Evolutionary conservation across 2,329 filamentous ascomycete species (phyloP).

Genomic region (Eurotiales sp.): DNA sequence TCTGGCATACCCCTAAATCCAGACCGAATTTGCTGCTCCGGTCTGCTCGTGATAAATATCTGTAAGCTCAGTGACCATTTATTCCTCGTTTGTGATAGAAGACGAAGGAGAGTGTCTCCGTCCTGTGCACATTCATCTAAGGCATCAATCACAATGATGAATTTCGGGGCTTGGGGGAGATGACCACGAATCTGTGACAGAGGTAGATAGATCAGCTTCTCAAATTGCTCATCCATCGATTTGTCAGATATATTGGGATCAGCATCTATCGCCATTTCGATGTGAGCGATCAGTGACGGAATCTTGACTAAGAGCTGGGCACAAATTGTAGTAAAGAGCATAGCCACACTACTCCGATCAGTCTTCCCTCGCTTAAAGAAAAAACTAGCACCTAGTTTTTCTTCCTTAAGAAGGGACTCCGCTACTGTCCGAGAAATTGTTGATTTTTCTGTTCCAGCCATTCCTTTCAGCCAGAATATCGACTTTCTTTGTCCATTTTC

Average conservation of each 20-base stretch:
- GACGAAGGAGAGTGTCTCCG: too few species aligned
- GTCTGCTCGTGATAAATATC: constrained; percentile 30
- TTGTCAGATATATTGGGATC: constrained; percentile 25
- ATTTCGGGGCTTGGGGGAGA: neutral
- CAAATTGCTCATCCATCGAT: constrained; percentile 25
- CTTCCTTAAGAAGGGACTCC: too few species aligned
- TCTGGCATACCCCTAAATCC: constrained; percentile 15
- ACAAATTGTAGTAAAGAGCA: constrained; percentile 37
- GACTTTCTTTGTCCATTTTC: too few species aligned
- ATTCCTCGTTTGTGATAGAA: too few species aligned
- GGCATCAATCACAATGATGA: neutral
- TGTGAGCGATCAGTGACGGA: constrained; percentile 22
- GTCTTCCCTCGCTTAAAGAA: too few species aligned
- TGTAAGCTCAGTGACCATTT: too few species aligned
- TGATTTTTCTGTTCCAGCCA: too few species aligned
- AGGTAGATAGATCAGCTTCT: constrained; percentile 25
- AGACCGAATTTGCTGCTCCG: constrained; percentile 19
- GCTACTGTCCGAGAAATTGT: too few species aligned
- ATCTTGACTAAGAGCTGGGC: constrained; percentile 26
- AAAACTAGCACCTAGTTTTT: too few species aligned
- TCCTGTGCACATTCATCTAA: neutral
- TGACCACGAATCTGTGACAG: constrained; percentile 7
- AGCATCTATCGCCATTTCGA: constrained; percentile 20
- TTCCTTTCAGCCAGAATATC: too few species aligned
- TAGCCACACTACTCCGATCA: constrained; percentile 23